These are phyloP conservation scores for Hanseniaspora hatyaiensis DNA, from an alignment of 805 yeast genomes.

Conservation along the genomic window DNA sequence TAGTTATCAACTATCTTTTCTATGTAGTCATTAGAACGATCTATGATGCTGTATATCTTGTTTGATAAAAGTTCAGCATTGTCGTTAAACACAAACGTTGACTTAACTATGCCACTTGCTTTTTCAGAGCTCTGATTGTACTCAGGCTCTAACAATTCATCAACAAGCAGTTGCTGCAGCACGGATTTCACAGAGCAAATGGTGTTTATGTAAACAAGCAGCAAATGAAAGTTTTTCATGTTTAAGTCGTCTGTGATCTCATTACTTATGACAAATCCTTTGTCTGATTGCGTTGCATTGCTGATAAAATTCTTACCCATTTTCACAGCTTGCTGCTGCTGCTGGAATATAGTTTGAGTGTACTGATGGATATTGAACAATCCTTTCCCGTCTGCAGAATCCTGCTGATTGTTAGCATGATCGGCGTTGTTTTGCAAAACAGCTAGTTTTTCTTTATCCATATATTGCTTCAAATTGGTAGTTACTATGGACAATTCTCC, in stretches of 20 bases:
- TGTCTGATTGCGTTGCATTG: neutral
- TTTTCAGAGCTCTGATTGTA: constrained; percentile 1
- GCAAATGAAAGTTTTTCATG: constrained; percentile 11
- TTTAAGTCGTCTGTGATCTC: constrained; percentile 17
- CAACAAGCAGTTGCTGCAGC: constrained; percentile 38
- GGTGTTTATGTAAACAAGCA: constrained; percentile 58
- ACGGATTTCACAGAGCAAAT: constrained; percentile 52
- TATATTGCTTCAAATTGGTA: constrained; percentile 8
- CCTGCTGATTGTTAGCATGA: neutral
- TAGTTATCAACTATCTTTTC: constrained; percentile 31
- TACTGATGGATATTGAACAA: constrained; percentile 12
- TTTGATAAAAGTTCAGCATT: constrained; percentile 26
- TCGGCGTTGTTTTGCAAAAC: neutral
- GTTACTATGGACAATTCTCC: constrained; percentile 7
- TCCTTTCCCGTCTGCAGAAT: neutral
- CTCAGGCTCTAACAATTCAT: constrained; percentile 24
- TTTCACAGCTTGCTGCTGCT: constrained; percentile 14
- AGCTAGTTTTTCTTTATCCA: constrained; percentile 2
- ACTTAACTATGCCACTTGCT: constrained; percentile 23
- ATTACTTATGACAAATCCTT: constrained; percentile 16
- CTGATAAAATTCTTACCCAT: constrained; percentile 7
- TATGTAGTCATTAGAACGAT: constrained; percentile 23
- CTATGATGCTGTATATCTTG: constrained; percentile 24
- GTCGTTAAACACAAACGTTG: constrained; percentile 32
- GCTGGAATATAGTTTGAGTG: constrained; percentile 10